Base-by-base conservation (phyloP, 2,329 filamentous ascomycete genomes). In the Hypoxylon sp. region DNA sequence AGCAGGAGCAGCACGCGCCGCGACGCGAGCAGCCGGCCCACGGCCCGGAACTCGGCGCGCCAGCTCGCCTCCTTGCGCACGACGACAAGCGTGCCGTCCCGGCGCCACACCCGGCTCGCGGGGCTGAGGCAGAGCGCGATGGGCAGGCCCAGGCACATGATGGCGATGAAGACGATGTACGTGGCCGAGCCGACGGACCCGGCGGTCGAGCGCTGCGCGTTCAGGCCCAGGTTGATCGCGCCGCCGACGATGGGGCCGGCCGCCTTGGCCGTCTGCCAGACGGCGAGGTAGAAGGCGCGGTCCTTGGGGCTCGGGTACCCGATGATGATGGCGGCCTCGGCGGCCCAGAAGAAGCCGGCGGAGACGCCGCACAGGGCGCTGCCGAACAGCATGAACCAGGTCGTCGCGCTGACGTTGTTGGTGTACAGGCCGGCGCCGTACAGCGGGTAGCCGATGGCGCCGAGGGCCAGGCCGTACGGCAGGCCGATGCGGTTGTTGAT, bases 321-420 rank as follows among this genome's bases (percentile, higher is more conserved):
- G 1, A 90, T 81, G 0, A 87, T 86, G 59, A 91, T 89, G 0
- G 89, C 88, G 0, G 85, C 88, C 78, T 91, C 89, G 0, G 87
- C 86, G 77, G 86, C 85, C 89, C 89, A 91, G 76, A 91, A 91
- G 2, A 91, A 80, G 0, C 88, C 88, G 0, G 89, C 89, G 0
- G 84, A 86, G 18, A 90, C 79, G 16, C 89, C 89, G 72, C 87
- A 90, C 1, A 87, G 78, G 0, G 85, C 87, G 8, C 85, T 86
- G 2, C 87, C 89, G 30, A 91, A 78, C 5, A 90, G 80, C 12
- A 89, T 83, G 36, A 90, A 82, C 88, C 89, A 91, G 58, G 85
- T 83, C 1, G 79, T 85, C 1, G 85, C 85, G 69, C 81, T 90
- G 0, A 87, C 81, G 71, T 91, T 91, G 76, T 91, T 89, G 53